phyloP scores from a whole-genome alignment of 805 yeast species.

The Isabelozyma gotoi region DNA sequence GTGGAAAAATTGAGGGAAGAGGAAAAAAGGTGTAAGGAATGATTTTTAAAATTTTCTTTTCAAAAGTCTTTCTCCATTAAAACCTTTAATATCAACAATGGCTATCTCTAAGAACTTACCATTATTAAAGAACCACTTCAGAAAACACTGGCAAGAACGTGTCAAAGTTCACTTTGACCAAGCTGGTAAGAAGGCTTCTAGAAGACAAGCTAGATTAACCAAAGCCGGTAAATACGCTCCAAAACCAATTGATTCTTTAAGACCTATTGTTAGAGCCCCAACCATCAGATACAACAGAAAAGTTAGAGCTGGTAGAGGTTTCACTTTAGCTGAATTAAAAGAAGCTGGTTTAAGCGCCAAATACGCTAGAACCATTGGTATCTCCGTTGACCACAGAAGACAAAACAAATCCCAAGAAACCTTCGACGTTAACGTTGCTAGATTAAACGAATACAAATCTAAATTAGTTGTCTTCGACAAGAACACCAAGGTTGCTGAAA shows the following conservation, averaged over 20 bases:
- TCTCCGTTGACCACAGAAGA: conserved; percentile 99
- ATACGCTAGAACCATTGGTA: conserved; percentile 98
- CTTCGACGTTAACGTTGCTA: conserved; percentile 90
- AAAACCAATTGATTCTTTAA: conserved; percentile 92
- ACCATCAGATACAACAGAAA: conserved; percentile 99
- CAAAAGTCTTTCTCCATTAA: conserved; percentile 4
- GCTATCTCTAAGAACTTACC: conserved; percentile 99
- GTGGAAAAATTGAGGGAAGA: not conserved
- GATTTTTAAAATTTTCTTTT: conserved; percentile 12
- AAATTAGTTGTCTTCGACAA: conserved; percentile 95
- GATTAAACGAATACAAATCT: conserved; percentile 94
- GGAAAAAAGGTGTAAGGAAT: conserved; percentile 2
- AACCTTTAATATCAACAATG: conserved; percentile 33
- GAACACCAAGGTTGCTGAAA: conserved; percentile 73
- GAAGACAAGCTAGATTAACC: conserved; percentile 91
- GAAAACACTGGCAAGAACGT: conserved; percentile 99
- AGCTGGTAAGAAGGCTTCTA: conserved; percentile 98
- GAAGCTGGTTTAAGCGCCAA: conserved; percentile 90
- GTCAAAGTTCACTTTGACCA: conserved; percentile 99
- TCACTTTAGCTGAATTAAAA: conserved; percentile 96
- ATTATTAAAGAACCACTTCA: conserved; percentile 98
- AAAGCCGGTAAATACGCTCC: conserved; percentile 97
- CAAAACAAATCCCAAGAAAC: conserved; percentile 96
- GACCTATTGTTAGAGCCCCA: conserved; percentile 99
- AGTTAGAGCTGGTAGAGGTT: conserved; percentile 99